Evolutionary conservation across 768 basidiomycete genomes (phyloP).

Genomic region (Lactarius indigo): DNA sequence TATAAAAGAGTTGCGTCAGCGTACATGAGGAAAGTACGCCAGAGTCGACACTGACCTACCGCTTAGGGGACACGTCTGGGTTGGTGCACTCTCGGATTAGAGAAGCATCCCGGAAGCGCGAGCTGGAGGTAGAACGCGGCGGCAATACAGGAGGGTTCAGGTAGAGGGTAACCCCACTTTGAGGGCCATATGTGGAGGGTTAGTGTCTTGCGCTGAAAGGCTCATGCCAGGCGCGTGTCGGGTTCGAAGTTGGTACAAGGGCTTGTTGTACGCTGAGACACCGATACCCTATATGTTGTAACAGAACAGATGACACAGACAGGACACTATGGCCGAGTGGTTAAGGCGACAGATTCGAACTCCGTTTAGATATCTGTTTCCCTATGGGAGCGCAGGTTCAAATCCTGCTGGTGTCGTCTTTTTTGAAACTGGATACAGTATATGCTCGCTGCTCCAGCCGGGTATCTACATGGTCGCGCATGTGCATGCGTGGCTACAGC

Average conservation of each 20-base stretch:
- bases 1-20: constrained; percentile 30
- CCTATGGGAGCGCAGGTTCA: constrained; percentile 52
- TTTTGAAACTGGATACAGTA: too few species aligned
- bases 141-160: constrained; percentile 63
- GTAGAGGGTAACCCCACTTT: constrained; percentile 62
- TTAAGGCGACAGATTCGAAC: constrained; percentile 26
- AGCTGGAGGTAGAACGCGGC: constrained; percentile 68
- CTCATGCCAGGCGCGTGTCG: constrained; percentile 11
- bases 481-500: too few species aligned
- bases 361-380: constrained; percentile 19
- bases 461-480: too few species aligned
- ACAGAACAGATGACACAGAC: rapidly evolving
- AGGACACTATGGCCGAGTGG: constrained; percentile 26
- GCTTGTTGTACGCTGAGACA: neutral
- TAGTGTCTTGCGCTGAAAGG: constrained; percentile 25
- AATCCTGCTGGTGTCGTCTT: constrained; percentile 61
- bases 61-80: constrained; percentile 69
- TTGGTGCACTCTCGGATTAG: constrained; percentile 57
- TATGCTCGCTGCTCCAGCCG: too few species aligned
- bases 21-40: neutral
- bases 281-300: neutral
- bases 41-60: constrained; percentile 45
- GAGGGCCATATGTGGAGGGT: constrained; percentile 67
- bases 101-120: constrained; percentile 64
- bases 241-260: neutral